Conservation (phyloP, 176 grass and related monocot genomes). For the Oryza meridionalis region DNA sequence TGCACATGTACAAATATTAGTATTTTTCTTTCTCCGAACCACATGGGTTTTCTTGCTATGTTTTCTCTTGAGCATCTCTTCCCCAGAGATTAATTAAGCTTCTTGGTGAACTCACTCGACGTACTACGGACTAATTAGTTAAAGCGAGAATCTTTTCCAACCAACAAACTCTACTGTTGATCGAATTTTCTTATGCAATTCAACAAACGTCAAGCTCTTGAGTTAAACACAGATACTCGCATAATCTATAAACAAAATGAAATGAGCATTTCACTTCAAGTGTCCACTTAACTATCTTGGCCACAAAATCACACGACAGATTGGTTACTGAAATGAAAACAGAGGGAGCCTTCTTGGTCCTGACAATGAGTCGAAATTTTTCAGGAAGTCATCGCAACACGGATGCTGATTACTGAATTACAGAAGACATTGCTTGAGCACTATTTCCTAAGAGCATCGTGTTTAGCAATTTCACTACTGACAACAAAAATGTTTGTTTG, state of each 20-base stretch:
- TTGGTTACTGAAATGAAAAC: not conserved
- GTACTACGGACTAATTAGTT: constrained; percentile 15
- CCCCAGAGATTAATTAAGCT: constrained; percentile 42
- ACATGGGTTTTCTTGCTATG: constrained; percentile 32
- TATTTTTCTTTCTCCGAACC: constrained; percentile 43
- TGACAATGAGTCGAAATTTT: not conserved
- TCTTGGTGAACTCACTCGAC: constrained; percentile 29
- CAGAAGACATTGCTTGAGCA: not conserved
- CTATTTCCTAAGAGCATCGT: not conserved
- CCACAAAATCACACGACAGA: not conserved
- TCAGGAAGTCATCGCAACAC: not conserved
- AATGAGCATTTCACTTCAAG: not conserved
- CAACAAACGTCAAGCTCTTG: not conserved
- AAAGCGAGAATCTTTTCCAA: not conserved
- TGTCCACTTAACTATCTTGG: not conserved
- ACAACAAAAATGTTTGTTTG: not conserved
- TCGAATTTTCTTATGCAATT: not conserved
- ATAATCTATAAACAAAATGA: not conserved
- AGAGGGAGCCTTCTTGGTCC: not conserved
- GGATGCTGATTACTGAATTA: not conserved
- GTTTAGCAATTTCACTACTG: not conserved
- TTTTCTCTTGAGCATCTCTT: constrained; percentile 40
- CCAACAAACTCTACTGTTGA: not conserved
- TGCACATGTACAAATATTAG: constrained; percentile 40
- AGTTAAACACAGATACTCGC: not conserved